Evolutionary conservation across 305 asterid species (phyloP), one percentile per base, ranked within the genome.

Genomic region (Andrographis paniculata): DNA sequence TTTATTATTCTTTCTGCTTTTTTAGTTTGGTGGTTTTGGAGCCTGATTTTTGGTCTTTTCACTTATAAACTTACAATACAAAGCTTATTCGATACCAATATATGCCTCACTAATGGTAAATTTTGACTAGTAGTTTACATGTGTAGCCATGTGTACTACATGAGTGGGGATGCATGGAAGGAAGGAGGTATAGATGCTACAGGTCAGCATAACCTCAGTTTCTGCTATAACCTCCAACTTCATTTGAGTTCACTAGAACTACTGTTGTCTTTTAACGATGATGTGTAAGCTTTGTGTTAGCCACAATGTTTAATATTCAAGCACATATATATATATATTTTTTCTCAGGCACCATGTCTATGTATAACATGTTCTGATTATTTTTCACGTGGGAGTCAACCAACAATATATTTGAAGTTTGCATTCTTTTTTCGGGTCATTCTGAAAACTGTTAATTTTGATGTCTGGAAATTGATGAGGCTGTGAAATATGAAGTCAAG

Each of bases 91-190:
- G 2, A 31, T 31, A 1, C 37, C 2, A 14, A 1, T 31, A 10
- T 31, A 3, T 31, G 37, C 14, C 14, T 31, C 14, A 5, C 6
- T 31, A 31, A 3, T 31, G 37, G 14, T 10, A 10, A 31, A 31
- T 55, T 16, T 49, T 70, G 43, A 53, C 65, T 60, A 16, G 53
- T 45, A 38, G 33, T 50, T 35, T 70, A 21, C 67, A 55, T 52
- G 61, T 74, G 77, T 62, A 91, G 99, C 73, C 99, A 91, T 72
- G 95, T 91, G 24, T 86, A 83, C 78, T 91, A 91, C 76, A 91
- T 86, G 96, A 91, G 99, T 65, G 99, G 99, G 55, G 99, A 91
- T 77, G 96, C 96, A 22, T 91, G 99, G 99, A 91, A 91, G 75
- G 96, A 86, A 73, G 99, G 99, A 66, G 99, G 99, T 22, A 91